Base-by-base conservation (phyloP, 2,329 filamentous ascomycete genomes). In the Xylariaceae sp. region DNA sequence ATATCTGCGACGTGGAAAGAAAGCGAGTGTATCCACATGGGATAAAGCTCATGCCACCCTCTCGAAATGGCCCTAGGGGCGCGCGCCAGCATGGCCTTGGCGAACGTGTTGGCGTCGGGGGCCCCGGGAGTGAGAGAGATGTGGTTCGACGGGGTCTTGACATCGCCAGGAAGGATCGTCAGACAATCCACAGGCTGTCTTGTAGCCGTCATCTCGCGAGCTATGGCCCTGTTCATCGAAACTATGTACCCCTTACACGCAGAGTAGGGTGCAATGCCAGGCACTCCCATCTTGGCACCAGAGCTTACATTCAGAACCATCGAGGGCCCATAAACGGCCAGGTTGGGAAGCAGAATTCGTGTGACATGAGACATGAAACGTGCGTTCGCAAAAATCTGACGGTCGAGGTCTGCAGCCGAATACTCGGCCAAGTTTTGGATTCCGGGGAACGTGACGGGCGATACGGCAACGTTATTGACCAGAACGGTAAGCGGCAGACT, bases 291-390 rank as follows among this genome's bases (percentile, higher is more conserved):
- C 19, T 42, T 43, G 19, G 57, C 56, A 11, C 32, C 58, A 6
- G 64, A 66, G 51, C 61, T 61, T n/a, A 64, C 11, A 43, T 63
- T 67, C 39, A 67, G 43, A 43, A 68, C 55, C 44, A 67, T 57
- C 12, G 59, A 62, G 18, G 60, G 60, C 15, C 55, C 42, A 43
- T 55, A 56, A 39, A 56, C 51, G 17, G 49, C 31, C 32, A 59
- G 54, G 47, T 51, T 42, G 30, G 62, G 63, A n/a, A 67, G 53
- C 52, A 66, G 55, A 30, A 65, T 48, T 6, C 61, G 53, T n/a
- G 66, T 66, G 14, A 68, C 57, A 18, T 63, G 65, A 19, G 66
- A 59, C 62, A 66, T 67, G 62, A 68, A 69, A 27, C 62, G 62
- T 27, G 60, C 61, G 56, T 71, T 68, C 36, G 62, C 44, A 53